Conservation (phyloP, 2,329 filamentous ascomycete genomes). For the Zarea fungicola region DNA sequence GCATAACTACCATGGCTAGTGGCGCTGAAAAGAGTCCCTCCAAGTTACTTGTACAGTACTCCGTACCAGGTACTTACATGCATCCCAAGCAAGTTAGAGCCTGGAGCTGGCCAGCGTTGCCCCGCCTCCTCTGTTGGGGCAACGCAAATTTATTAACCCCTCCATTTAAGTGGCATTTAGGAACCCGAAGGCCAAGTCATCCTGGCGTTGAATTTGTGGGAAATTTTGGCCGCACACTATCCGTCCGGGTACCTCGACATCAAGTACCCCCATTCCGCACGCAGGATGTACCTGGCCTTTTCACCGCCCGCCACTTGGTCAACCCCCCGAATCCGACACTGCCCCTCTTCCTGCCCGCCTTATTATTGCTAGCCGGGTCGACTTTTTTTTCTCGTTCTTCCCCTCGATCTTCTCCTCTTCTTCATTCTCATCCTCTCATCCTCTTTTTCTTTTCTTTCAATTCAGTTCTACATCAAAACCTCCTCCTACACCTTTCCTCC, state of each 20-base stretch:
- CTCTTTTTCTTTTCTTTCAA: constrained; percentile 19
- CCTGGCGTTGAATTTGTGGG: too few species aligned
- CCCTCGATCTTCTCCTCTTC: constrained; percentile 18
- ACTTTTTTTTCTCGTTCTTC: constrained; percentile 21
- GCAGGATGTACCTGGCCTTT: background rate
- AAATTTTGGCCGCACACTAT: too few species aligned
- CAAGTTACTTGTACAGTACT: too few species aligned
- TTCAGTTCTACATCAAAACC: constrained; percentile 21
- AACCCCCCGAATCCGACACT: constrained; percentile 9
- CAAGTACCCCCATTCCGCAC: background rate
- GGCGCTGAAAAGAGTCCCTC: too few species aligned
- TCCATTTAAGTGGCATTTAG: too few species aligned
- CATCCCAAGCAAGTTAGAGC: too few species aligned
- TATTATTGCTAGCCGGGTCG: constrained; percentile 2
- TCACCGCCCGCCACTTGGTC: constrained; percentile 4
- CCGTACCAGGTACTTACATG: too few species aligned
- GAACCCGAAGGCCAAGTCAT: too few species aligned
- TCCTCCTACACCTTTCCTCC: constrained; percentile 17
- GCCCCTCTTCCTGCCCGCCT: constrained; percentile 10
- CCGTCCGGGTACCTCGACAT: background rate
- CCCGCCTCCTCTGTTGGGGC: constrained; percentile 2
- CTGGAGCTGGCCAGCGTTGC: background rate
- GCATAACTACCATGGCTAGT: too few species aligned
- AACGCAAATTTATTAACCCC: constrained; percentile 11
- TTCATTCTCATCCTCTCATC: constrained; percentile 20